Evolutionary conservation across 106 monocot genomes (phyloP), one percentile per base, ranked within the genome.

Genomic region (Agapanthus africanus): DNA sequence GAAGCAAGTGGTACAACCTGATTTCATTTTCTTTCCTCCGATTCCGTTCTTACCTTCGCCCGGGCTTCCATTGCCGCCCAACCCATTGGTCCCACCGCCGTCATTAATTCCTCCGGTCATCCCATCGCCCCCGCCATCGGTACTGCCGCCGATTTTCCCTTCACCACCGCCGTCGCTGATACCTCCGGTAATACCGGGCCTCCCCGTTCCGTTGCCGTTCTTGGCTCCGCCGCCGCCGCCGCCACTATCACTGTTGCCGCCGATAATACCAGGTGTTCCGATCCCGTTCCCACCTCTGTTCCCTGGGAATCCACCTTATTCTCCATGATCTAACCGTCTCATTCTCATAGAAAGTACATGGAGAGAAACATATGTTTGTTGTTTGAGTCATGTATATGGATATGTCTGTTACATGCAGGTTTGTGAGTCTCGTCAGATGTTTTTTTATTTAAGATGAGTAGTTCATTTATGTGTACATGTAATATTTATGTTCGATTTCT

Each of bases 81-180:
- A 22, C 35, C 11, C 66, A 72, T 11, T 61, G 63, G 11, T 40
- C 7, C 65, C 65, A 0, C 69, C 63, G 1, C 64, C 74, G 31
- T 74, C 82, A n/a, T 56, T 70, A 0, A 26, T 71, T 8, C 82
- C 82, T 22, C 73, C 78, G 9, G 28, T 59, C 3, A 2, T 63
- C 9, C 71, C 66, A 6, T 71, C 67, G 41, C 71, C 80, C 0
- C 69, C 75, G 32, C 59, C 71, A 27, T 71, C 75, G 1, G 0
- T 81, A 23, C 21, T 77, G 11, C 81, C 81, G 7, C 80, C 76
- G 4, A 6, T 42, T 7, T 4, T 44, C 5, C 42, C 27, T 41
- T 41, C 42, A 33, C 68, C 68, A n/a, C 68, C 68, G 3, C 68
- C 68, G 6, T 68, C 68, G 4, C 15, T 68, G 31, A 3, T 68